Evolutionary conservation across 768 basidiomycete genomes (phyloP).

Genomic region (Lyophyllum decastes): DNA sequence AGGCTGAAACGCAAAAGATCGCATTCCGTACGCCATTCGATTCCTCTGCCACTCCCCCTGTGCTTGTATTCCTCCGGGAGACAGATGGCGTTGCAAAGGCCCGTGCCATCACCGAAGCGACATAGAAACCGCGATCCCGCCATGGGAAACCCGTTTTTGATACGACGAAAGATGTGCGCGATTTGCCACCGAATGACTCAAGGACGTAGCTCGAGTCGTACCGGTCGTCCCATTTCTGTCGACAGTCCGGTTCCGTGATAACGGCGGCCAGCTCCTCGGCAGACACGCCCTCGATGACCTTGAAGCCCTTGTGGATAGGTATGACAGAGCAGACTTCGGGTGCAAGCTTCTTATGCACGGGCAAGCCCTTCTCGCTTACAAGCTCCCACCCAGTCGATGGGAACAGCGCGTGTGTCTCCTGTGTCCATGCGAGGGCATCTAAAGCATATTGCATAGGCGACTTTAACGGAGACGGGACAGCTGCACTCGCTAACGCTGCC

Average conservation of each 20-base stretch:
- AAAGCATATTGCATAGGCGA: conserved; percentile 79
- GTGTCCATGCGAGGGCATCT: conserved; percentile 80
- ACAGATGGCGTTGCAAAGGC: conserved; percentile 37
- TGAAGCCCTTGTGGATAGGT: conserved; percentile 85
- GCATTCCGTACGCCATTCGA: conserved; percentile 54
- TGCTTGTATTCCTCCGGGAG: conserved; percentile 40
- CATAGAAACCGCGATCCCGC: conserved; percentile 83
- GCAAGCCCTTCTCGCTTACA: conserved; percentile 74
- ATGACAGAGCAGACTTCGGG: conserved; percentile 78
- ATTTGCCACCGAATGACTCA: conserved; percentile 77
- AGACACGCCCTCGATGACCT: conserved; percentile 91
- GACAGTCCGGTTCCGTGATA: conserved; percentile 67
- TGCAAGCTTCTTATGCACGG: conserved; percentile 74
- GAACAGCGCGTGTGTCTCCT: conserved; percentile 63
- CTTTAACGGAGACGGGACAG: conserved; percentile 55
- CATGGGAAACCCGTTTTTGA: conserved; percentile 88
- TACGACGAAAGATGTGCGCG: conserved; percentile 70
- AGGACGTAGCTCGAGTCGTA: conserved; percentile 71
- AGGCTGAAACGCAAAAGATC: conserved; percentile 83
- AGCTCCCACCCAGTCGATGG: conserved; percentile 70
- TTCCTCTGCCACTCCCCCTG: conserved; percentile 38
- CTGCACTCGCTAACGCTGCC: conserved; percentile 37
- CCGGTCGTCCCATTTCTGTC: conserved; percentile 86
- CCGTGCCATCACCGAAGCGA: conserved; percentile 77
- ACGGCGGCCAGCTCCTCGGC: conserved; percentile 87